Evolutionary conservation across 2,329 filamentous ascomycete genomes (phyloP).

Genomic region (Aspergillus nomiae): DNA sequence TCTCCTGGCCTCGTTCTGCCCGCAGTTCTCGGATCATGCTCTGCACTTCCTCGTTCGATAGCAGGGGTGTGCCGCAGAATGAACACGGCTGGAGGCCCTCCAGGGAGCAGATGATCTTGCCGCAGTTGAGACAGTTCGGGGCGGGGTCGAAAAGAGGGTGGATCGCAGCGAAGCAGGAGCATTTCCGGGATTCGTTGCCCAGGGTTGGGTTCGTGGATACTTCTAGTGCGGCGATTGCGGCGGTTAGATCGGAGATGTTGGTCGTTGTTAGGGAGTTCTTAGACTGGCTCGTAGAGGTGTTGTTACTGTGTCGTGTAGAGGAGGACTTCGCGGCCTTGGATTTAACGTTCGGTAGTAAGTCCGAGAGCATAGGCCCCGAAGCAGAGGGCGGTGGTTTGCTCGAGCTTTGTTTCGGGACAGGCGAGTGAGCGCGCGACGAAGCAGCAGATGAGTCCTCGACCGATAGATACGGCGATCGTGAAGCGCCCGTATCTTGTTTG

Average conservation of each 20-base stretch:
- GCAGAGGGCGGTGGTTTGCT: constrained; percentile 64
- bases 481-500: constrained; percentile 25
- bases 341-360: constrained; percentile 63
- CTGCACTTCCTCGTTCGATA: constrained; percentile 74
- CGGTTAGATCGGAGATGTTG: constrained; percentile 59
- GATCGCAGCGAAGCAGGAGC: constrained; percentile 83
- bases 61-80: constrained; percentile 75
- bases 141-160: constrained; percentile 89
- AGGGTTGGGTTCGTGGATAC: constrained; percentile 85
- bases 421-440: constrained; percentile 47
- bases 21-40: constrained; percentile 81
- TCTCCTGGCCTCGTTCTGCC: constrained; percentile 83
- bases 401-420: constrained; percentile 26
- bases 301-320: constrained; percentile 69
- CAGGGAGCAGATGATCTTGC: constrained; percentile 92
- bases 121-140: constrained; percentile 88
- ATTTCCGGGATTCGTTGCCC: constrained; percentile 62
- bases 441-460: constrained; percentile 43
- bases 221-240: constrained; percentile 85
- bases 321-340: constrained; percentile 62
- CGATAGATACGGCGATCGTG: neutral
- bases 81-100: constrained; percentile 94
- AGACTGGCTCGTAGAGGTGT: constrained; percentile 73
- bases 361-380: constrained; percentile 78
- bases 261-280: constrained; percentile 52